Base-by-base conservation (phyloP, 1,284 basidiomycete species). In the Salmacisia buchloeana region DNA sequence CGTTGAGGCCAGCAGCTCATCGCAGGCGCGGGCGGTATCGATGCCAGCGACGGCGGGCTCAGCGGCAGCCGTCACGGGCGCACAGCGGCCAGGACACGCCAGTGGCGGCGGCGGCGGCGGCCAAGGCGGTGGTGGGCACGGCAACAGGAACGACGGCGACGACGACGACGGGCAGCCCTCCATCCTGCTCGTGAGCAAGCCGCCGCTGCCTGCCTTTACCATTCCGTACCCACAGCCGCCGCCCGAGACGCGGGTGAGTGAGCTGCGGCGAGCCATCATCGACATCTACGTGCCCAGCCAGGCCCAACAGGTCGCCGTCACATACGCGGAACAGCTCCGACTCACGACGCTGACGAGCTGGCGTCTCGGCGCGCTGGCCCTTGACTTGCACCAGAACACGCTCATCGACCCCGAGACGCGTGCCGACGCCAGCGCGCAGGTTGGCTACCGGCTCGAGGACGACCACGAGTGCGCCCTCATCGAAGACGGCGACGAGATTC, bases 391-490 rank as follows among this genome's bases (percentile, higher is more conserved):
- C 18, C 77, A 79, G 58, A 64, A 63, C 38, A 72, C 69, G 39
- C 67, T 73, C 41, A 69, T 72, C 23, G 67, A 68, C 29, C 66
- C 69, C 1, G 64, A 70, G 49, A 67, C 63, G 25, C 21, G 63
- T 0, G 54, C 57, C 9, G 12, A 36, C 15, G 66, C 63, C 23
- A 49, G 63, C 12, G 63, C 56, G 13, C 46, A 64, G 49, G 65
- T 59, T n/a, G 77, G 76, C 25, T 73, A 78, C 31, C 66, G 66
- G 60, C 68, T 79, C 33, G 63, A 63, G 18, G 77, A 79, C 45
- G 72, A 74, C 54, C 73, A 77, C 70, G 74, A 78, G 35, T 79
- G 77, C 66, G 69, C 66, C 7, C 65, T 77, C 18, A 68, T 79
- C 60, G 77, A 79, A 58, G 62, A 74, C 39, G 76, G 76, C 7